Base-by-base conservation (phyloP, 306 rosid species). In the Acacia crassicarpa region DNA sequence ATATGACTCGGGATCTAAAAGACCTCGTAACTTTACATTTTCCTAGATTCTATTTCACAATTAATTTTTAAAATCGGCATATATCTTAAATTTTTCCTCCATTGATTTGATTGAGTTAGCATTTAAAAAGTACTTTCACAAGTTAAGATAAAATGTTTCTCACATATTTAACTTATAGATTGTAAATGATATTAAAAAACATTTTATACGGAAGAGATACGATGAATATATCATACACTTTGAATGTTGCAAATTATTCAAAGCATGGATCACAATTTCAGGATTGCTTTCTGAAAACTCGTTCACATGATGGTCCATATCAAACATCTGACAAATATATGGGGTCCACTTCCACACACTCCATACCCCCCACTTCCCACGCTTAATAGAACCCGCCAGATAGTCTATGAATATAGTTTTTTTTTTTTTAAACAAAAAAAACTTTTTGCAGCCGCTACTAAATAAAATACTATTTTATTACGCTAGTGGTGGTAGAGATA, bases 31-130 rank as follows among this genome's bases (percentile, higher is more conserved):
- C 41, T 38, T 38, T 6, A 38, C 8, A 7, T 38, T 33, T 38
- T 38, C 41, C 41, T 38, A 38, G 41, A 38, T 38, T 6, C 8
- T 6, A 38, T 38, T 38, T 38, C 5, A 38, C 8, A 38, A 6
- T 38, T 38, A 5, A 38, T 5, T 38, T 38, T 38, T 5, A 38
- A 38, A 6, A 5, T 38, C 8, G 41, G 41, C 7, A 5, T 38
- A 38, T 38, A 38, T 38, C 41, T 8, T 8, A 5, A 38, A 38
- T 38, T 38, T 38, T 6, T 27, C 27, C 8, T 6, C 8, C 0
- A 6, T 5, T 0, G 0, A 6, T 5, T 0, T 5, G 8, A 5
- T 6, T 0, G 41, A 6, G 8, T 38, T 6, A 6, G 5, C 1
- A 35, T 35, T 35, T 0, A 5, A 38, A 38, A 38, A 38, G 0